Evolutionary conservation across 2,329 filamentous ascomycete species (phyloP).

Genomic region (Aspergillus chevalieri): DNA sequence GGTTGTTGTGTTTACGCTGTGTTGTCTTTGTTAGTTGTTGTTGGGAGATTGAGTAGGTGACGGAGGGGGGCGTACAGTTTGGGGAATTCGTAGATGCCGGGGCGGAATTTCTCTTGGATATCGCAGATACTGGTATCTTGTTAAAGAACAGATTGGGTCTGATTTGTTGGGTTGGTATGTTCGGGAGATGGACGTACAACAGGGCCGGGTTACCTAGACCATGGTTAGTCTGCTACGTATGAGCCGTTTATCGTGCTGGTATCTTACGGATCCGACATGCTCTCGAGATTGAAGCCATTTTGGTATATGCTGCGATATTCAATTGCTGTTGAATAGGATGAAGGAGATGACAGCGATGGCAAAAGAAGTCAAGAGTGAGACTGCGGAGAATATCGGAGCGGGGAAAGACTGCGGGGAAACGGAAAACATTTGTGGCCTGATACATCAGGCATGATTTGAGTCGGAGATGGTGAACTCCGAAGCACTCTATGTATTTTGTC

Average conservation of each 20-base stretch:
- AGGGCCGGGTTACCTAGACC: constrained; percentile 41
- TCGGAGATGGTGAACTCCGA: not conserved
- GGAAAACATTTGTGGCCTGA: not conserved
- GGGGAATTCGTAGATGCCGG: constrained; percentile 75
- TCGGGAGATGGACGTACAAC: constrained; percentile 32
- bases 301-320: not conserved
- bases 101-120: constrained; percentile 86
- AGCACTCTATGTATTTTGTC: not conserved
- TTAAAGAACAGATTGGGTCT: not conserved
- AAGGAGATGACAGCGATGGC: not conserved
- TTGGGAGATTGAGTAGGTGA: not conserved
- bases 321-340: not conserved
- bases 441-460: constrained; percentile 2
- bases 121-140: constrained; percentile 68
- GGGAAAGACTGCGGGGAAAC: constrained; percentile 5
- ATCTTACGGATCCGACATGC: constrained; percentile 23
- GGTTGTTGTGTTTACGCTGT: constrained; percentile 58
- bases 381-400: not conserved
- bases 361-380: not conserved
- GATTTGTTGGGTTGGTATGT: not conserved
- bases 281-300: constrained; percentile 15
- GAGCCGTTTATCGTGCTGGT: not conserved
- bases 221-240: not conserved
- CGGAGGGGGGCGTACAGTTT: constrained; percentile 56
- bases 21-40: constrained; percentile 1